These are phyloP conservation scores for Capsicum chinense DNA, from an alignment of 257 asterid species.

Conservation along the genomic window DNA sequence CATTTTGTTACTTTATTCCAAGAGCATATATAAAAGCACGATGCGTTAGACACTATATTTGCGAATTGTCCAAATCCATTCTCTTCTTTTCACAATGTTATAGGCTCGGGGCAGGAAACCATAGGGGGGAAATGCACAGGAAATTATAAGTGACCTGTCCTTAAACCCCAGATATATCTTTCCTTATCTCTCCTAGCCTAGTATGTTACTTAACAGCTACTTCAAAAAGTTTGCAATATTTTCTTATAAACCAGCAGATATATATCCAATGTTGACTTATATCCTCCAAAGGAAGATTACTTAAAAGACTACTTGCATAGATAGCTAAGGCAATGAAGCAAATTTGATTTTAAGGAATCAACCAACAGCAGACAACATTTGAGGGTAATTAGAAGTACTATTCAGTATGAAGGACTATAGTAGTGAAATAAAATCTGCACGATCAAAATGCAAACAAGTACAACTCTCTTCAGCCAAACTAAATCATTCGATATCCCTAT, in stretches of 20 bases:
- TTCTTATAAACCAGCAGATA: constrained; percentile 24
- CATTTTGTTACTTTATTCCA: constrained; percentile 2
- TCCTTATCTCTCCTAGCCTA: background rate
- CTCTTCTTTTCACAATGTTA: constrained; percentile 1
- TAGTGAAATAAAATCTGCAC: background rate
- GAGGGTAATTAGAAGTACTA: background rate
- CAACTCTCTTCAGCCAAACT: background rate
- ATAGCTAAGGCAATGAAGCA: background rate
- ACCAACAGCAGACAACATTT: background rate
- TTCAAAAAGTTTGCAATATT: background rate
- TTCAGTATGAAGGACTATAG: background rate
- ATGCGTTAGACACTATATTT: background rate
- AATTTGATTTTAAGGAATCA: background rate
- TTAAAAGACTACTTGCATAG: background rate
- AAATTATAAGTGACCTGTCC: background rate
- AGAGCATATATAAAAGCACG: background rate
- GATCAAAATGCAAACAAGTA: background rate
- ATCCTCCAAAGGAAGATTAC: background rate
- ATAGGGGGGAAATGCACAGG: background rate
- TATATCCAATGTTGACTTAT: background rate
- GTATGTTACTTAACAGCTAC: background rate
- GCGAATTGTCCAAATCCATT: background rate
- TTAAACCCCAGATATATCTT: background rate
- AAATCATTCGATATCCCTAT: background rate
- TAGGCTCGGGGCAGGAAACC: background rate